These are phyloP conservation scores for Colletotrichum endophyticum DNA, from an alignment of 2,329 filamentous ascomycete species.

Conservation along the genomic window DNA sequence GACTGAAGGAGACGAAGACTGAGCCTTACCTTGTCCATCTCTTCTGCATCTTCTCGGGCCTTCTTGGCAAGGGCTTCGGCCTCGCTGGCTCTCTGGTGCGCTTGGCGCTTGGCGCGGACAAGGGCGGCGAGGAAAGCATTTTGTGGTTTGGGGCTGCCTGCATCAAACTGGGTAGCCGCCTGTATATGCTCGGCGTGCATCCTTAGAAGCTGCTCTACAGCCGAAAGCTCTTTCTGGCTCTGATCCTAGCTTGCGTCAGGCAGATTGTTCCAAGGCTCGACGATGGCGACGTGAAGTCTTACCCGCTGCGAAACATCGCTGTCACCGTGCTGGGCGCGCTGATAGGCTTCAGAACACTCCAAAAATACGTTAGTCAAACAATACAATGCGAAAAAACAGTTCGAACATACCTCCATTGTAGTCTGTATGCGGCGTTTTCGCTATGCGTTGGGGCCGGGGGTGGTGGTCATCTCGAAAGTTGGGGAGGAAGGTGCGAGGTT, in stretches of 20 bases:
- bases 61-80: not conserved
- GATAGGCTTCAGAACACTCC: not conserved
- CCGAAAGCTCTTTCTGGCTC: not conserved
- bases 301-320: not conserved
- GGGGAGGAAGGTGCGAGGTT: not conserved
- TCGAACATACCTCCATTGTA: not conserved
- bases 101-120: not conserved
- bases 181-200: not conserved
- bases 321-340: not conserved
- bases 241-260: not conserved
- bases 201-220: not conserved
- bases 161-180: not conserved
- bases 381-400: not conserved
- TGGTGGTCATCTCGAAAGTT: not conserved
- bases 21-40: not conserved
- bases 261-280: not conserved
- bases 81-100: not conserved
- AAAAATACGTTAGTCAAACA: not conserved
- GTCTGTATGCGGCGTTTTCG: not conserved
- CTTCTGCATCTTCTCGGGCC: not conserved
- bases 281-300: not conserved
- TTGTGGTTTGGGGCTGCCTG: not conserved
- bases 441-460: not conserved
- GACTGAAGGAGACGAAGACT: not conserved
- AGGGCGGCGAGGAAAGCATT: not conserved